A percentile compares a stretch with the other conserved stretches of the same genome.
phyloP scores from a whole-genome alignment of 2,329 filamentous ascomycete genomes.

The Xylariaceae sp. region DNA sequence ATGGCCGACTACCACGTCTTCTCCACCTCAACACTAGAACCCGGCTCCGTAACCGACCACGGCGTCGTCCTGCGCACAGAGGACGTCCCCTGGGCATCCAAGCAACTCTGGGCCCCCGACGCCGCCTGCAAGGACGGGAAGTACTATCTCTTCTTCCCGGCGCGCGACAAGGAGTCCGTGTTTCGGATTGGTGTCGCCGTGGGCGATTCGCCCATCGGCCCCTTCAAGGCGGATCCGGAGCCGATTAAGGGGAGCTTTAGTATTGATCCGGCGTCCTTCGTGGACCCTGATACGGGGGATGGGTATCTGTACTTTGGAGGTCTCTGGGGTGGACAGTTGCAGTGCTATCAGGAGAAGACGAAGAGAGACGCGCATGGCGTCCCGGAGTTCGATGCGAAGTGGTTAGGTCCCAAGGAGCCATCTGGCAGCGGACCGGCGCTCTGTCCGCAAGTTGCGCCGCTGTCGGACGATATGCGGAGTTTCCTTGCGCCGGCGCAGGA shows the following conservation, averaged over 20 bases:
- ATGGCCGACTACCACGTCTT: constrained; percentile 83
- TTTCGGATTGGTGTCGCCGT: constrained; percentile 73
- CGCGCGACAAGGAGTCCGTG: constrained; percentile 61
- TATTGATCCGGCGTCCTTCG: constrained; percentile 71
- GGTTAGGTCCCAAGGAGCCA: constrained; percentile 56
- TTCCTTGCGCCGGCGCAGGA: constrained; percentile 54
- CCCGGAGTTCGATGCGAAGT: constrained; percentile 47
- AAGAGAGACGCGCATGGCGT: constrained; percentile 28
- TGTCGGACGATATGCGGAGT: constrained; percentile 60
- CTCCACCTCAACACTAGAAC: constrained; percentile 45
- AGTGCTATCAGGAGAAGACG: constrained; percentile 58
- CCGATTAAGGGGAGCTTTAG: constrained; percentile 66
- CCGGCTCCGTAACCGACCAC: constrained; percentile 58
- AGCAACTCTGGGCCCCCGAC: constrained; percentile 78
- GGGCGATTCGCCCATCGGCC: constrained; percentile 58
- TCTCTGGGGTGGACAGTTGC: constrained; percentile 74
- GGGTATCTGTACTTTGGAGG: constrained; percentile 73
- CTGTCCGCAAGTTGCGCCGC: constrained; percentile 59
- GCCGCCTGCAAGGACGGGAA: constrained; percentile 59
- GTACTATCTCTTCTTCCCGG: constrained; percentile 75
- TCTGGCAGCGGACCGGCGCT: constrained; percentile 54
- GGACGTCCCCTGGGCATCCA: constrained; percentile 70
- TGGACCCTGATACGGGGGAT: constrained; percentile 57
- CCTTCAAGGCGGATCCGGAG: constrained; percentile 60
- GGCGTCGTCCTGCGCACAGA: constrained; percentile 56